Evolutionary conservation across 805 yeast species (phyloP).

Genomic region (Maudiozyma saulgeensis): DNA sequence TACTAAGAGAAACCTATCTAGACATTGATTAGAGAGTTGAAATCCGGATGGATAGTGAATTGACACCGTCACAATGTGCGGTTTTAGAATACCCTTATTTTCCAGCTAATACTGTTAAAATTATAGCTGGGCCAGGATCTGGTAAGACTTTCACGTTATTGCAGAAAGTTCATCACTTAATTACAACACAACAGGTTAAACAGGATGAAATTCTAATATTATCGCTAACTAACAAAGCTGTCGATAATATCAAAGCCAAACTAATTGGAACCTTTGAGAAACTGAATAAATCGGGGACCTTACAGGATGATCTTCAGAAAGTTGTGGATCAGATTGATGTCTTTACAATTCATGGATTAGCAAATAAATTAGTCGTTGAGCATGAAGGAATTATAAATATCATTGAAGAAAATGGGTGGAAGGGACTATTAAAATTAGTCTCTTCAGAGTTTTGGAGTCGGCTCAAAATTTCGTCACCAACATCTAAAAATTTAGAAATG

Average conservation of each 20-base stretch:
- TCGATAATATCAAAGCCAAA: slow-evolving; percentile 35
- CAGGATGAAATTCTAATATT: slow-evolving; percentile 53
- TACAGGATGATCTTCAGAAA: slow-evolving; percentile 4
- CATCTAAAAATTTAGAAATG: slow-evolving; percentile 14
- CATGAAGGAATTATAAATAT: slow-evolving; percentile 32
- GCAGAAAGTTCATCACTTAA: slow-evolving; percentile 40
- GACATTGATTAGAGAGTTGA: background rate
- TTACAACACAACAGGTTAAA: slow-evolving; percentile 28
- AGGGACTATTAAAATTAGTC: slow-evolving; percentile 32
- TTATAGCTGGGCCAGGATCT: slow-evolving; percentile 66
- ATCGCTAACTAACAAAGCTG: slow-evolving; percentile 63
- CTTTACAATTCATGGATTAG: slow-evolving; percentile 56
- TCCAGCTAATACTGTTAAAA: slow-evolving; percentile 36
- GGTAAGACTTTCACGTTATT: slow-evolving; percentile 60
- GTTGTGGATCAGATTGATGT: slow-evolving; percentile 31
- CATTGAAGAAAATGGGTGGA: slow-evolving; percentile 50
- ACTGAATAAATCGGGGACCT: slow-evolving; percentile 15
- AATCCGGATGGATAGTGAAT: slow-evolving; percentile 7
- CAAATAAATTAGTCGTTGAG: slow-evolving; percentile 39
- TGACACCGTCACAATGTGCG: slow-evolving; percentile 38
- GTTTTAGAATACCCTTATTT: slow-evolving; percentile 37
- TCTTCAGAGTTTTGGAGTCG: slow-evolving; percentile 15
- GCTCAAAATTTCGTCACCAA: slow-evolving; percentile 2
- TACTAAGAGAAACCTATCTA: background rate
- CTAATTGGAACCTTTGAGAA: slow-evolving; percentile 28